These are phyloP conservation scores for Globisporangium uncinulatum DNA, from an alignment of 352 stramenopile genomes.

Conservation along the genomic window DNA sequence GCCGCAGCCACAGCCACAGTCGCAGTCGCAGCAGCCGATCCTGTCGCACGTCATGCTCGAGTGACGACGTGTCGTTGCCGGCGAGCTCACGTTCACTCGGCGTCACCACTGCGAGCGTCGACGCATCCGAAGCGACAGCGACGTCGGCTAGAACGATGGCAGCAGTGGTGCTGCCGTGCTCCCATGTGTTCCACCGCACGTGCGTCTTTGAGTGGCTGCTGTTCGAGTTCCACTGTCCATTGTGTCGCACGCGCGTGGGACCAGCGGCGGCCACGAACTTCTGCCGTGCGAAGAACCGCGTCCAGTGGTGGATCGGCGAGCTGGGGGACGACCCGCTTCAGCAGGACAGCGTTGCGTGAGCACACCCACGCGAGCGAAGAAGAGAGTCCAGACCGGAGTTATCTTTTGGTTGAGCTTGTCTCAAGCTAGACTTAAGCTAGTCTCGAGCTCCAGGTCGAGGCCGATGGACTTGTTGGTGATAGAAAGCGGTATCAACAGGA, in stretches of 20 bases:
- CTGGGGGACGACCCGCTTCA: constrained; percentile 57
- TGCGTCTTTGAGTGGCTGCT: constrained; percentile 75
- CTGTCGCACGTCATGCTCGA: not conserved
- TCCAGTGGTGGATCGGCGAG: constrained; percentile 65
- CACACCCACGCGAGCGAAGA: no score
- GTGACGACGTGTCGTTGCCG: not conserved
- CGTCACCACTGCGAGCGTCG: not conserved
- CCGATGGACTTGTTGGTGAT: no score
- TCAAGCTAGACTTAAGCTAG: no score
- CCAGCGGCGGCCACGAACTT: constrained; percentile 52
- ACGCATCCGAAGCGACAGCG: not conserved
- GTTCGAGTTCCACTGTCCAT: constrained; percentile 64
- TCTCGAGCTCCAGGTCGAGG: no score
- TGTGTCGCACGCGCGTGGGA: constrained; percentile 53
- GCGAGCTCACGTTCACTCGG: not conserved
- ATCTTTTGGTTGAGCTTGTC: no score
- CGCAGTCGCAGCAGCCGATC: not conserved
- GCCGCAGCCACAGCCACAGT: constrained; percentile 5
- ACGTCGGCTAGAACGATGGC: constrained; percentile 2
- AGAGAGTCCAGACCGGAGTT: no score
- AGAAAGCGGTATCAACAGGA: no score
- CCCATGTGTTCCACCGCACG: constrained; percentile 63
- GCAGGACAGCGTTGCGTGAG: not conserved
- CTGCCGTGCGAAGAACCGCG: constrained; percentile 44
- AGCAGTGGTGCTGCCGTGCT: constrained; percentile 41